Percentiles rank a stretch among this genome's conserved stretches.
phyloP scores from a whole-genome alignment of 371 early-diverging fungal species.

The Circinella umbellata region DNA sequence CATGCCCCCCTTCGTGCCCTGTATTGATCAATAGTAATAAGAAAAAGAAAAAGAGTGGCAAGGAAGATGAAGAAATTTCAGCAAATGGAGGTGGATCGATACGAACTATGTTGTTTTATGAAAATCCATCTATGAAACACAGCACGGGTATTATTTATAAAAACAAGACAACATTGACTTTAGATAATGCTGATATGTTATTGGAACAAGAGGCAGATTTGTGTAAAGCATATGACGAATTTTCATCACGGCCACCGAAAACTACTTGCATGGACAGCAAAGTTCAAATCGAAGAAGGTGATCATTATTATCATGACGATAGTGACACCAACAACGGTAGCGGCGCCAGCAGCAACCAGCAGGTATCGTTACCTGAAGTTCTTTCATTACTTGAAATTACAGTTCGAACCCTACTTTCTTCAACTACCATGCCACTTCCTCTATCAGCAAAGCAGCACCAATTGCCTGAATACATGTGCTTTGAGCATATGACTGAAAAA shows the following conservation, averaged over 20 bases:
- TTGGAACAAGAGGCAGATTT: neutral
- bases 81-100: slow-evolving; percentile 24
- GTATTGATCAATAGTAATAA: neutral
- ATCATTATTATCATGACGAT: too few species aligned
- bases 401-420: slow-evolving; percentile 3
- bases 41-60: neutral
- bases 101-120: slow-evolving; percentile 32
- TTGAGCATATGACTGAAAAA: slow-evolving; percentile 3
- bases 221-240: neutral
- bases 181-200: neutral
- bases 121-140: slow-evolving; percentile 31
- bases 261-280: neutral
- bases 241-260: neutral
- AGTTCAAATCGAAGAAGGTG: neutral
- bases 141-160: slow-evolving; percentile 34
- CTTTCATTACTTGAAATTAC: slow-evolving; percentile 16
- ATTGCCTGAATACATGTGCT: neutral
- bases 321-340: too few species aligned
- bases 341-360: too few species aligned
- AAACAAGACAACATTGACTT: neutral
- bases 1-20: slow-evolving; percentile 19
- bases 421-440: neutral
- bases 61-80: neutral
- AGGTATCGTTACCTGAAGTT: neutral
- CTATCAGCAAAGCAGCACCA: neutral